Conservation (phyloP, 768 basidiomycete species). For the Rhodotorula graminis region DNA sequence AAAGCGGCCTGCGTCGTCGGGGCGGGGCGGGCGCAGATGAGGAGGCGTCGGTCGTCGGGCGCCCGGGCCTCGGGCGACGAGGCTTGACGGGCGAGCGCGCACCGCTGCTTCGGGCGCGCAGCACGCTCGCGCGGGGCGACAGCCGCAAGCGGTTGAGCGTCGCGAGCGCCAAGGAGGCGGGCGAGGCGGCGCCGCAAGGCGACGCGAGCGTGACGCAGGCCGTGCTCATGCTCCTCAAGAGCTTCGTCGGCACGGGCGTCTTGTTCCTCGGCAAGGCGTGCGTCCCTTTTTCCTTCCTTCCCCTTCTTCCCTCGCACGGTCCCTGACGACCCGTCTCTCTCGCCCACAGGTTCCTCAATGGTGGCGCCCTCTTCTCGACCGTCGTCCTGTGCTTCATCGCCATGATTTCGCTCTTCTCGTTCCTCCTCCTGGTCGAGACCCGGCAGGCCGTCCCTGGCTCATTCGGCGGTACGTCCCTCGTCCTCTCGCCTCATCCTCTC, state of each 20-base stretch:
- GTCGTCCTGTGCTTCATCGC: conserved; percentile 75
- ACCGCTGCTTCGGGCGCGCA: conserved; percentile 41
- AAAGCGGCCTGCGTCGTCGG: conserved; percentile 4
- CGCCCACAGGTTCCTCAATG: conserved; percentile 75
- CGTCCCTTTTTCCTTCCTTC: conserved; percentile 43
- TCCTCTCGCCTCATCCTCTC: background rate
- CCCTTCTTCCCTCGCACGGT: conserved; percentile 12
- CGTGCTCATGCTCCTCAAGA: conserved; percentile 86
- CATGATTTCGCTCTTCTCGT: conserved; percentile 80
- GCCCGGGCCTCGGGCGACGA: background rate
- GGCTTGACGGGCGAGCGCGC: conserved; percentile 39
- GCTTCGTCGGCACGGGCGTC: conserved; percentile 92
- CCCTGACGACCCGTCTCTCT: background rate
- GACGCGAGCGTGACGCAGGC: conserved; percentile 89
- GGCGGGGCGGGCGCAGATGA: background rate
- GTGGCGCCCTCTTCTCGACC: conserved; percentile 83
- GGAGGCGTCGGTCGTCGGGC: no score
- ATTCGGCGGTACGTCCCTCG: conserved; percentile 67
- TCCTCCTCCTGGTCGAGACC: conserved; percentile 80
- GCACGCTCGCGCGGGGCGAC: conserved; percentile 15
- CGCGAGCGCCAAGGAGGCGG: conserved; percentile 48
- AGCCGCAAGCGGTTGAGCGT: conserved; percentile 50
- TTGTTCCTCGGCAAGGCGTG: conserved; percentile 92
- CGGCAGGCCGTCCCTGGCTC: conserved; percentile 85
- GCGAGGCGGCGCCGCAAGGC: conserved; percentile 49